Base-by-base conservation (phyloP, 768 basidiomycete species). In the Cyathus striatus region DNA sequence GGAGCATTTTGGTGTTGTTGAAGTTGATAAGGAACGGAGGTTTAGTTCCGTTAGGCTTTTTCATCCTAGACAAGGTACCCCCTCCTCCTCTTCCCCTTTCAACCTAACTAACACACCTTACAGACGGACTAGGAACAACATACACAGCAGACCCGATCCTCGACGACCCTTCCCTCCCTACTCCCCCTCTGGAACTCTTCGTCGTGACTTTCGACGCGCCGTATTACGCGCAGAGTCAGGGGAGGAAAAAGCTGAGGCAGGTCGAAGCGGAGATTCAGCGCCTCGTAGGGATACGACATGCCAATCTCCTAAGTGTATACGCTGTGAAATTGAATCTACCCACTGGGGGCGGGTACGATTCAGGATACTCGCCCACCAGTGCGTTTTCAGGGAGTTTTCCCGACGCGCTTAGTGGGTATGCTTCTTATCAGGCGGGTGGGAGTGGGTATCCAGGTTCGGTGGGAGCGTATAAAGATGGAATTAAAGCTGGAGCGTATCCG, bases 121-220 rank as follows among this genome's bases (percentile, higher is more conserved):
- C 47, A 82, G 88, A 81, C 37, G 72, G 70, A 33, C 64, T 89
- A 23, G 86, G 85, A 1, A 79, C 75, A 7, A 66, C 77, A 0
- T 90, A 84, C 60, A 68, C 80, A 42, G 88, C 86, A 0, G 86
- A 89, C 46, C 88, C 89, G 6, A 61, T 90, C 13, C 79, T 79
- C 53, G 85, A 89, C 45, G 77, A 83, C 47, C 65, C 76, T 13
- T 65, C 73, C 45, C 65, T 60, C 0, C 71, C 73, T 2, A 60
- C 79, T n/a, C n/a, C n/a, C 13, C 78, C 82, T 20, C 67, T 92
- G 4, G 87, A 90, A 51, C 65, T 91, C 7, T 75, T 81, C 51
- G 64, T 79, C 4, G 70, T 88, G 18, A 71, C 71, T 14, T 91
- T 92, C 52, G 68, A 75, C 37, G 73, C 83, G 1, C 68, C 71